phyloP scores from a whole-genome alignment of 2,329 filamentous ascomycete genomes.

The Fusarium temperatum region DNA sequence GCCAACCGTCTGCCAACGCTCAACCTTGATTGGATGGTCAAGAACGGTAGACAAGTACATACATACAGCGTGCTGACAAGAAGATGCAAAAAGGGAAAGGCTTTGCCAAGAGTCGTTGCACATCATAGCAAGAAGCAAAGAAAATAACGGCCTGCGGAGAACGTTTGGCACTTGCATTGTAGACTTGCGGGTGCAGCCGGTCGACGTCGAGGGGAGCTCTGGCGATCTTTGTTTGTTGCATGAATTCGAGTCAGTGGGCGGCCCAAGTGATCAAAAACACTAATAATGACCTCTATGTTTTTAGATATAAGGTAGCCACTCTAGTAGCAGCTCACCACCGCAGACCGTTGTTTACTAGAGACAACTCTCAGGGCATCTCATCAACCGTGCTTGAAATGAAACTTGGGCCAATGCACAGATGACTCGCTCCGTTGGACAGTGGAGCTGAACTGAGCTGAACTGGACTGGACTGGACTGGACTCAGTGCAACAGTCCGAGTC shows the following conservation, averaged over 20 bases:
- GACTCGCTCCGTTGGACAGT: background rate
- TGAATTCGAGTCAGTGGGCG: constrained; percentile 16
- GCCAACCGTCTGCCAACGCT: constrained; percentile 4
- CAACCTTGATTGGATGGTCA: background rate
- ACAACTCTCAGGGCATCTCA: constrained; percentile 11
- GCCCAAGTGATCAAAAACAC: background rate
- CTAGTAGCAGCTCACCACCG: constrained; percentile 6
- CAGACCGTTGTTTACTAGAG: background rate
- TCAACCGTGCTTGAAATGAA: constrained; percentile 23
- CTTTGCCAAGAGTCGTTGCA: constrained; percentile 20
- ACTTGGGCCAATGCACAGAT: constrained; percentile 2
- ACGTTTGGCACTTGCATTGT: background rate
- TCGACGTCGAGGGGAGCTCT: background rate
- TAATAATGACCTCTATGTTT: background rate
- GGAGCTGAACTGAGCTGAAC: constrained; percentile 4
- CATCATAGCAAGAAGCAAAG: background rate
- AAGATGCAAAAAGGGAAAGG: background rate
- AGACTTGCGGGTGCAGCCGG: background rate
- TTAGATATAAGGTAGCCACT: background rate
- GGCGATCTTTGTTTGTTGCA: constrained; percentile 6
- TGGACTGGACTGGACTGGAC: background rate
- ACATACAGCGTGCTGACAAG: background rate
- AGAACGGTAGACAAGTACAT: background rate
- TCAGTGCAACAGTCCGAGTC: constrained; percentile 7
- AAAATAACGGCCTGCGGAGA: background rate